Evolutionary conservation across 208 protist genomes (phyloP).

Genomic region (Wallacemonas sp.): DNA sequence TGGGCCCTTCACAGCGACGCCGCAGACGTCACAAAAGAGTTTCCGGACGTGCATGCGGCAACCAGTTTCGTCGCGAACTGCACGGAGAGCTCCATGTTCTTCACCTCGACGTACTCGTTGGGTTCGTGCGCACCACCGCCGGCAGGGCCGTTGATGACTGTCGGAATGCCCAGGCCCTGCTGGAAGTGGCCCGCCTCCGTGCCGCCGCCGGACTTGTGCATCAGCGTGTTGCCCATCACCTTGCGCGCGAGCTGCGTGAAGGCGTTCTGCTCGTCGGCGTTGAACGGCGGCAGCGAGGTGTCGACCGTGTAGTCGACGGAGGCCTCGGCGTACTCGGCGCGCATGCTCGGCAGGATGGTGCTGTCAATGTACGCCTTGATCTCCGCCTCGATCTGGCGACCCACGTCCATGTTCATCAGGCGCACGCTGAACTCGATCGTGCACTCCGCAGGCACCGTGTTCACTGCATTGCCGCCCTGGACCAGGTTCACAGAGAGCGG

Average conservation of each 20-base stretch:
- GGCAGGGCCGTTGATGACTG: constrained; percentile 56
- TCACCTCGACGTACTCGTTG: constrained; percentile 57
- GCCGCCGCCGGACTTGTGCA: constrained; percentile 34
- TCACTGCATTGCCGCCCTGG: constrained; percentile 41
- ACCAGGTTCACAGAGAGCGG: constrained; percentile 33
- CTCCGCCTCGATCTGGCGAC: constrained; percentile 22
- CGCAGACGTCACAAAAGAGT: not conserved
- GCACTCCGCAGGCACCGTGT: constrained; percentile 63
- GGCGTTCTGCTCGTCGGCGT: constrained; percentile 30
- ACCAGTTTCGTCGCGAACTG: constrained; percentile 41
- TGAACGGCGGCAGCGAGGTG: constrained; percentile 29
- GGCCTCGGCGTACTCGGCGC: constrained; percentile 43
- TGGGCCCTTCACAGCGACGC: not conserved
- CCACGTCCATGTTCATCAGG: constrained; percentile 30
- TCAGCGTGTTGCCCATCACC: constrained; percentile 16
- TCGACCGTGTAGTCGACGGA: constrained; percentile 17
- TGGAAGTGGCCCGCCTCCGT: constrained; percentile 67
- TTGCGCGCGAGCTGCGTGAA: constrained; percentile 39
- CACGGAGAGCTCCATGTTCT: constrained; percentile 36
- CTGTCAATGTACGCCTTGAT: constrained; percentile 37
- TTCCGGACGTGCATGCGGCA: constrained; percentile 1
- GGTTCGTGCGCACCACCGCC: constrained; percentile 49
- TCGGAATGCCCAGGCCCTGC: constrained; percentile 39
- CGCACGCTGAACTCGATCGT: constrained; percentile 38
- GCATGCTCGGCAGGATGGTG: constrained; percentile 34